These are phyloP conservation scores for Clavispora fructus DNA, from an alignment of 805 yeast species.

Conservation along the genomic window DNA sequence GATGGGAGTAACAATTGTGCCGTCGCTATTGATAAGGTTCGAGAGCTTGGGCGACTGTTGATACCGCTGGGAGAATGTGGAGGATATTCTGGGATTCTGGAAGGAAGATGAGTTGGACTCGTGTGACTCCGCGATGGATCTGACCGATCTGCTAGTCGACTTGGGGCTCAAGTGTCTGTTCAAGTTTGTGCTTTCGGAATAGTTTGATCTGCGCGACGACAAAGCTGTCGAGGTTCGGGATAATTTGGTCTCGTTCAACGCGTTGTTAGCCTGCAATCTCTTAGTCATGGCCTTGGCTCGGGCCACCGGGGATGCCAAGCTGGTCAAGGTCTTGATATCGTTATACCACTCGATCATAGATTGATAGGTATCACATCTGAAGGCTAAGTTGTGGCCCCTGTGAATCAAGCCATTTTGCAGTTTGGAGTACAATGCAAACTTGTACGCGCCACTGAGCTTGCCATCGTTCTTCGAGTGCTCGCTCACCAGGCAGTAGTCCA, in stretches of 20 bases:
- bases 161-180: constrained; percentile 5
- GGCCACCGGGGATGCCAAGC: constrained; percentile 54
- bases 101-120: constrained; percentile 13
- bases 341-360: constrained; percentile 81
- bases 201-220: constrained; percentile 4
- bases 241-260: constrained; percentile 4
- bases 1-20: constrained; percentile 39
- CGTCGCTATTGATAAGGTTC: constrained; percentile 42
- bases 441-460: constrained; percentile 50
- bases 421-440: constrained; percentile 75
- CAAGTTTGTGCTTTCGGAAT: constrained; percentile 3
- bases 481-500: constrained; percentile 74
- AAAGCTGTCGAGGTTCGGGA: constrained; percentile 11
- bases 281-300: constrained; percentile 42
- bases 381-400: constrained; percentile 91
- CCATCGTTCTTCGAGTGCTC: constrained; percentile 78
- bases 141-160: constrained; percentile 1
- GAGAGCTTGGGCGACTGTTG: constrained; percentile 33
- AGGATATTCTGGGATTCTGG: constrained; percentile 25
- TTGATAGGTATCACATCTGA: constrained; percentile 79
- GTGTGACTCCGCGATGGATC: constrained; percentile 1
- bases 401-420: constrained; percentile 65
- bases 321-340: constrained; percentile 66
- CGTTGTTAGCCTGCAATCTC: constrained; percentile 12
- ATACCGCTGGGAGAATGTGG: constrained; percentile 31